These are phyloP conservation scores for Myrica gale DNA, from an alignment of 306 rosid species.

Conservation along the genomic window DNA sequence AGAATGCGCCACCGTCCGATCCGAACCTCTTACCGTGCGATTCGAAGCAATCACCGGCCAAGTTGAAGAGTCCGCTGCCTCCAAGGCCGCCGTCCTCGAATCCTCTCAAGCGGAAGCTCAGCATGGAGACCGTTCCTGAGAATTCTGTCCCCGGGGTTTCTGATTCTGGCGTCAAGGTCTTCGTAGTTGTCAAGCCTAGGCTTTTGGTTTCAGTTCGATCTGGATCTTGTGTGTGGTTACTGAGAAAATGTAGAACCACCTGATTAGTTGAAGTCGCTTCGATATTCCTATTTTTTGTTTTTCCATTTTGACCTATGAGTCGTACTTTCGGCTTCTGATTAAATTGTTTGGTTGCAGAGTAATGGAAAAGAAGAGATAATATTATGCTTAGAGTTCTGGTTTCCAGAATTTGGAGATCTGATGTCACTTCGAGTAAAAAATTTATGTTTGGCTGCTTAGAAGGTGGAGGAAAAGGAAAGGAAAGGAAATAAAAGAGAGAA, in stretches of 20 bases:
- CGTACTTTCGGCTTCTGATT: neutral
- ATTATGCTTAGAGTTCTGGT: neutral
- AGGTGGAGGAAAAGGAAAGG: neutral
- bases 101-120: conserved; percentile 92
- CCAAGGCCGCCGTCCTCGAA: conserved; percentile 86
- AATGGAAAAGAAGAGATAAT: neutral
- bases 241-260: neutral
- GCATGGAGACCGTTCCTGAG: conserved; percentile 46
- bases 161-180: conserved; percentile 95
- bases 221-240: neutral
- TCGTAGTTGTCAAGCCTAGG: neutral
- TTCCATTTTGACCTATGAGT: neutral
- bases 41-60: conserved; percentile 59
- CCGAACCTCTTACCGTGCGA: conserved; percentile 37
- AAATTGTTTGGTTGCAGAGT: neutral
- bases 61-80: conserved; percentile 72
- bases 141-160: conserved; percentile 43
- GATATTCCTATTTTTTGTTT: neutral
- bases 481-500: neutral
- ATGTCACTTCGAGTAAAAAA: neutral
- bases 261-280: neutral
- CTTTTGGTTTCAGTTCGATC: neutral
- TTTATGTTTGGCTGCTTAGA: conserved; percentile 1
- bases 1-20: conserved; percentile 81
- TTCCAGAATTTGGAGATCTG: neutral